phyloP scores from a whole-genome alignment of 805 yeast species.

The Hanseniaspora mollemarum region DNA sequence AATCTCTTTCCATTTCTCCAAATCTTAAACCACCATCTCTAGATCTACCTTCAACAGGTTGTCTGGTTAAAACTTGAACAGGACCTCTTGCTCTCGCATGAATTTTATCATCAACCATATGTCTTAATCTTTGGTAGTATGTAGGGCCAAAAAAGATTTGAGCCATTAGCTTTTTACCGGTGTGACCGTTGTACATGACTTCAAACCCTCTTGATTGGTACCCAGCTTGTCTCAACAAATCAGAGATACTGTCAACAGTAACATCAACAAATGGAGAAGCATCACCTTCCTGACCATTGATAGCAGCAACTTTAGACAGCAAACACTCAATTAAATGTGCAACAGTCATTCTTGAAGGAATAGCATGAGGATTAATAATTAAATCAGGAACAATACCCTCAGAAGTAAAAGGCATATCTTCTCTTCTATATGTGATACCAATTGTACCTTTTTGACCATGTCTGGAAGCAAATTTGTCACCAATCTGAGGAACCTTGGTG shows the following conservation, averaged over 20 bases:
- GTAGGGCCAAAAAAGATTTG: conserved; percentile 99
- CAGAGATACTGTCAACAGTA: conserved; percentile 93
- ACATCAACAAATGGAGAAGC: conserved; percentile 98
- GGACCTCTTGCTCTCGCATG: conserved; percentile 99
- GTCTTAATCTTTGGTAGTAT: conserved; percentile 94
- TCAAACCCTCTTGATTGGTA: conserved; percentile 98
- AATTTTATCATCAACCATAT: conserved; percentile 98
- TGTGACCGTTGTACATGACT: conserved; percentile 97
- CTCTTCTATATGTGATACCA: conserved; percentile 97
- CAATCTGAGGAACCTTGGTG: conserved; percentile 95
- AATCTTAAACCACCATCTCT: conserved; percentile 98
- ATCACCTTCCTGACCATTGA: conserved; percentile 96
- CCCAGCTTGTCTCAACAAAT: conserved; percentile 84
- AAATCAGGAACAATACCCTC: conserved; percentile 96
- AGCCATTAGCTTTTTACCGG: conserved; percentile 95
- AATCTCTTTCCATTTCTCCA: conserved; percentile 99
- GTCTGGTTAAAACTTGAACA: conserved; percentile 92
- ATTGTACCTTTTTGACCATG: conserved; percentile 99
- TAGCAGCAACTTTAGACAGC: conserved; percentile 83
- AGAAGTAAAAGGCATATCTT: conserved; percentile 94
- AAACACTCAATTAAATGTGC: conserved; percentile 98
- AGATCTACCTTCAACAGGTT: conserved; percentile 98
- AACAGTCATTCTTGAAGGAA: conserved; percentile 99
- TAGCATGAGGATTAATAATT: conserved; percentile 97
- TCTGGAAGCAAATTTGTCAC: conserved; percentile 98